Evolutionary conservation across 495 filamentous ascomycete genomes (phyloP), one percentile per base, ranked within the genome.

Genomic region (Pseudomonodictys pantanalensis): DNA sequence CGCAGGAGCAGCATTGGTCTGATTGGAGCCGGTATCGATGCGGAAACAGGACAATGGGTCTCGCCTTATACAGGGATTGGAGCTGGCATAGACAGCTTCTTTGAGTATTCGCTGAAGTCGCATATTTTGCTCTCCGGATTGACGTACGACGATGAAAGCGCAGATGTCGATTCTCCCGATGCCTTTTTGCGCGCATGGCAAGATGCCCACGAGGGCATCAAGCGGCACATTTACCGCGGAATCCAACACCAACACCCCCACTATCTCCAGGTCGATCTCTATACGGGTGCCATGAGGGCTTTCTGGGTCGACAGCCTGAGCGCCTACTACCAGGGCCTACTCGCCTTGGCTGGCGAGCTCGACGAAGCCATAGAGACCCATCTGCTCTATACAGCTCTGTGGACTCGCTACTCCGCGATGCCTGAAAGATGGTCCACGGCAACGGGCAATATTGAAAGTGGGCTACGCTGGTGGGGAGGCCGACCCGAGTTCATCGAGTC

Each of bases 271-370:
- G 90, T 86, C 15, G 91, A 97, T 70, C 76, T 96, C 9, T 82
- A 83, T 57, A 97, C 93, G 2, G 93, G 93, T 7, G 87, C 87
- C 22, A 79, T 79, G 17, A 81, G 86, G 46, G 88, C 90, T 12
- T 91, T 86, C 69, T 98, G 93, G 93, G 87, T 97, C 28, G 93
- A 98, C 71, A 96, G 91, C 65, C 77, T 98, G 57, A 91, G 90
- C 54, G 92, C 92, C 5, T 98, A 92, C 72, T 98, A 95, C 71
- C 90, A 95, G 0, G 93, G 93, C 6, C 76, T 97, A n/a, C 80
- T 98, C 11, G 83, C 90, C 0, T 75, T 93, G 8, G 88, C 89
- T 32, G 93, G 93, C 7, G 86, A 96, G 52, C 69, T 97, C 1
- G 91, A 95, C 47, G 92, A 97, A 72, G 93, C 92, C 9, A 86